phyloP scores from a whole-genome alignment of 306 rosid genomes.

The Lagenaria siceraria region DNA sequence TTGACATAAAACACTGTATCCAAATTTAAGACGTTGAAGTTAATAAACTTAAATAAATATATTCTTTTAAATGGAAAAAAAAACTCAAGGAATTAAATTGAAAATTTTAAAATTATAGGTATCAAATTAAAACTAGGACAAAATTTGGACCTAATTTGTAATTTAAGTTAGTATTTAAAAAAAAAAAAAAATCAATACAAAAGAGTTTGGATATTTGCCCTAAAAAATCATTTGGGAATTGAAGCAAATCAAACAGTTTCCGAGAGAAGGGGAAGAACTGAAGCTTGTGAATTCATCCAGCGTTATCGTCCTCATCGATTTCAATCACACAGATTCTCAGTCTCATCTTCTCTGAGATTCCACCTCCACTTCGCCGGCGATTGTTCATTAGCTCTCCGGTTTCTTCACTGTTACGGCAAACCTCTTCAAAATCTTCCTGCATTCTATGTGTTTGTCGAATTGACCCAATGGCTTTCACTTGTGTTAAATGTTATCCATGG shows the following conservation, averaged over 20 bases:
- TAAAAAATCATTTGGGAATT: neutral
- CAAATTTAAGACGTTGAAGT: too few relatives aligned
- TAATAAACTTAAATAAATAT: too few relatives aligned
- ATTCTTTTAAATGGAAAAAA: too few relatives aligned
- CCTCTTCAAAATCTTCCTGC: neutral
- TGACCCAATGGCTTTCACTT: constrained; percentile 43
- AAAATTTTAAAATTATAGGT: too few relatives aligned
- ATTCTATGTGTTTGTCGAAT: constrained; percentile 23
- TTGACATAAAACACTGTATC: too few relatives aligned
- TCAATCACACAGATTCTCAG: neutral
- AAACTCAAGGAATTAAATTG: too few relatives aligned
- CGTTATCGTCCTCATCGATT: neutral
- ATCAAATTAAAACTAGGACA: too few relatives aligned
- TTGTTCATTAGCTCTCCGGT: neutral
- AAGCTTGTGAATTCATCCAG: neutral
- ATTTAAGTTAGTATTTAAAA: too few relatives aligned
- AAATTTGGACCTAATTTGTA: too few relatives aligned
- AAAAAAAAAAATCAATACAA: too few relatives aligned
- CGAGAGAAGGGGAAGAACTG: neutral
- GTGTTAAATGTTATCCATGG: constrained; percentile 22
- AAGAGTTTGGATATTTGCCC: neutral
- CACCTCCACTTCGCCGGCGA: neutral
- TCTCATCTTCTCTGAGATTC: neutral
- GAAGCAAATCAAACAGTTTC: neutral
- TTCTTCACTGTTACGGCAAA: neutral